phyloP scores from a whole-genome alignment of 768 basidiomycete species.

The Lactarius trivialis region DNA sequence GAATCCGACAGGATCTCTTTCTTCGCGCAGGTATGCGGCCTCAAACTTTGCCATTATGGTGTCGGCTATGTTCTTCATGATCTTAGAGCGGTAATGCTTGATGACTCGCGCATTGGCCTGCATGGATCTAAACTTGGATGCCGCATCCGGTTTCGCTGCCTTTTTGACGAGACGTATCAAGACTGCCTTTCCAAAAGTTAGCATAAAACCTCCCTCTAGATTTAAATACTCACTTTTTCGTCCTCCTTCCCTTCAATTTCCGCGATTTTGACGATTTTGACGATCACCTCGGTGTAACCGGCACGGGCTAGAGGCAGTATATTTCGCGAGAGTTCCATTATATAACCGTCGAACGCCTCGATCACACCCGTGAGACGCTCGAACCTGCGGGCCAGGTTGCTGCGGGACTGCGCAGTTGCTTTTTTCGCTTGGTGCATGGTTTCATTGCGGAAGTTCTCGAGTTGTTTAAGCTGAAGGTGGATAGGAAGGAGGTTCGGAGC shows the following conservation, averaged over 20 bases:
- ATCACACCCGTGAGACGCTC: slow-evolving; percentile 78
- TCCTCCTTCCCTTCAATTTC: slow-evolving; percentile 92
- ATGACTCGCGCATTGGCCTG: slow-evolving; percentile 88
- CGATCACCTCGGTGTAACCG: slow-evolving; percentile 79
- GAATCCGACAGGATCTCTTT: slow-evolving; percentile 63
- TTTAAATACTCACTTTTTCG: slow-evolving; percentile 61
- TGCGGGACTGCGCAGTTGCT: slow-evolving; percentile 57
- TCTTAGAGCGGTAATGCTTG: slow-evolving; percentile 92
- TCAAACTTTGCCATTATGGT: slow-evolving; percentile 71
- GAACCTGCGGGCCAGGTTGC: slow-evolving; percentile 72
- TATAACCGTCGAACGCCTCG: slow-evolving; percentile 77
- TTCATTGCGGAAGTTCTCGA: slow-evolving; percentile 91
- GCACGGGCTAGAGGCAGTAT: slow-evolving; percentile 73
- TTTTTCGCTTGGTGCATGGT: slow-evolving; percentile 92
- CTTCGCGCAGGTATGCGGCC: slow-evolving; percentile 53
- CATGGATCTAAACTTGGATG: slow-evolving; percentile 89
- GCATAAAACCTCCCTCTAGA: background rate
- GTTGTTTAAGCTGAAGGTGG: slow-evolving; percentile 86
- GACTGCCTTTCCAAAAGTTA: slow-evolving; percentile 58
- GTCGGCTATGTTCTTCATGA: slow-evolving; percentile 71
- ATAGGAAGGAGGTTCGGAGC: slow-evolving; percentile 84
- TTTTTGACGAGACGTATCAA: slow-evolving; percentile 93
- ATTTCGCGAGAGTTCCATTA: slow-evolving; percentile 68
- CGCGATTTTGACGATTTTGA: slow-evolving; percentile 87
- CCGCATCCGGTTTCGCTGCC: slow-evolving; percentile 85